Evolutionary conservation across 2,329 filamentous ascomycete species (phyloP).

Genomic region (Penicillium olsonii): DNA sequence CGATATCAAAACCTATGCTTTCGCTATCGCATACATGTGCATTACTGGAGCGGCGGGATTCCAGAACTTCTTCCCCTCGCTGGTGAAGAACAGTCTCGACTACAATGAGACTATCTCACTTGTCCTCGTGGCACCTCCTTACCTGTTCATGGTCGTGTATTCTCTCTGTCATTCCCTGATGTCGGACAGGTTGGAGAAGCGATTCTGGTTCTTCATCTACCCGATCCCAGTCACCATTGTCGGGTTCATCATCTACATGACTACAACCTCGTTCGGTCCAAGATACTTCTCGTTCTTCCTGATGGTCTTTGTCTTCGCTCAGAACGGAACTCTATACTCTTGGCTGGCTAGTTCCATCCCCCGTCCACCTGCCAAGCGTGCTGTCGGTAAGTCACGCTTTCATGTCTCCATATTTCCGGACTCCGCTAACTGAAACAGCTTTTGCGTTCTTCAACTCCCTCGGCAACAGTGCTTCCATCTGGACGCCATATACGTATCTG

Average conservation of each 20-base stretch:
- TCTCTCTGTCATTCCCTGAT: constrained; percentile 47
- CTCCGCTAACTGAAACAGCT: constrained; percentile 27
- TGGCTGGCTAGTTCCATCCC: constrained; percentile 55
- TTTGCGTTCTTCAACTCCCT: constrained; percentile 59
- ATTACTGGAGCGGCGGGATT: constrained; percentile 52
- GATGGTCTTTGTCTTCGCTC: constrained; percentile 58
- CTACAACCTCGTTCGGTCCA: constrained; percentile 52
- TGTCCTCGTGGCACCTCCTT: constrained; percentile 55
- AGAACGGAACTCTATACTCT: constrained; percentile 26
- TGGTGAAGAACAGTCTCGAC: constrained; percentile 47
- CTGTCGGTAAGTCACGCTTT: constrained; percentile 33
- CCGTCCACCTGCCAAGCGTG: constrained; percentile 57
- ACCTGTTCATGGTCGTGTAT: constrained; percentile 56
- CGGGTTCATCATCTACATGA: constrained; percentile 59
- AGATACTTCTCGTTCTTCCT: constrained; percentile 59
- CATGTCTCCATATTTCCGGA: not conserved
- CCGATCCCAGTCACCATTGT: constrained; percentile 54
- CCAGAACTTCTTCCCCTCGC: constrained; percentile 60
- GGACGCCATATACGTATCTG: constrained; percentile 53
- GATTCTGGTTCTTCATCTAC: constrained; percentile 57
- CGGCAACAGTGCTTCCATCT: constrained; percentile 56
- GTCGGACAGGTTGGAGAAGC: constrained; percentile 48
- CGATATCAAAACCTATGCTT: constrained; percentile 53
- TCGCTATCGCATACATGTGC: constrained; percentile 48
- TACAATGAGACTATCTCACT: constrained; percentile 50